phyloP scores from a whole-genome alignment of 1,139 yeast genomes.

The Zygosaccharomyces pseudobailii region DNA sequence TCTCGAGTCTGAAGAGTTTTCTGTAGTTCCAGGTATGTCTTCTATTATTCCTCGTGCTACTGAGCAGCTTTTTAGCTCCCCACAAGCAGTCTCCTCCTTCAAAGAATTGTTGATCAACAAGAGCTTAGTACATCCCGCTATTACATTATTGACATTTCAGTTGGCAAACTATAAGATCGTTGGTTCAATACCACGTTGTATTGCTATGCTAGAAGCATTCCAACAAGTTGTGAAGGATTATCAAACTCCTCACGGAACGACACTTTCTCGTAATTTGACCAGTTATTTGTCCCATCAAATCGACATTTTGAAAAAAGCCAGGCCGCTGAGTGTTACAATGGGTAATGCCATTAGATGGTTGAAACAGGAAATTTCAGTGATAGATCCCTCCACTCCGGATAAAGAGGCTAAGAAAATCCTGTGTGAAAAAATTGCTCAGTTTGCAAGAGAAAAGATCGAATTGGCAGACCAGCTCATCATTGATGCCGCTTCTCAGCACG shows the following conservation, averaged over 20 bases:
- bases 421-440: conserved; percentile 66
- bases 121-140: conserved; percentile 79
- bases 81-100: conserved; percentile 28
- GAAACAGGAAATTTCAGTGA: conserved; percentile 83
- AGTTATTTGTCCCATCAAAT: conserved; percentile 90
- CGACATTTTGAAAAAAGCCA: conserved; percentile 83
- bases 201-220: conserved; percentile 81
- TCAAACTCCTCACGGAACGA: conserved; percentile 77
- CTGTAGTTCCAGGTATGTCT: conserved; percentile 32
- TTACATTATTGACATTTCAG: conserved; percentile 72
- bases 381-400: conserved; percentile 52
- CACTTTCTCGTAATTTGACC: conserved; percentile 83
- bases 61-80: conserved; percentile 24
- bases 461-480: conserved; percentile 81
- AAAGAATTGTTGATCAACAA: conserved; percentile 33
- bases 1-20: conserved; percentile 24
- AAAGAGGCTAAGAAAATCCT: conserved; percentile 66
- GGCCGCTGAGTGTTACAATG: conserved; percentile 92
- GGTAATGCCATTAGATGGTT: conserved; percentile 97
- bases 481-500: conserved; percentile 73
- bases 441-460: conserved; percentile 79
- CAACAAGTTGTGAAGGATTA: conserved; percentile 76
- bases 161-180: conserved; percentile 80
- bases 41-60: conserved; percentile 30
- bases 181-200: conserved; percentile 84